Evolutionary conservation across 306 rosid species (phyloP), one percentile per base, ranked within the genome.

Genomic region (Canavalia ensiformis): DNA sequence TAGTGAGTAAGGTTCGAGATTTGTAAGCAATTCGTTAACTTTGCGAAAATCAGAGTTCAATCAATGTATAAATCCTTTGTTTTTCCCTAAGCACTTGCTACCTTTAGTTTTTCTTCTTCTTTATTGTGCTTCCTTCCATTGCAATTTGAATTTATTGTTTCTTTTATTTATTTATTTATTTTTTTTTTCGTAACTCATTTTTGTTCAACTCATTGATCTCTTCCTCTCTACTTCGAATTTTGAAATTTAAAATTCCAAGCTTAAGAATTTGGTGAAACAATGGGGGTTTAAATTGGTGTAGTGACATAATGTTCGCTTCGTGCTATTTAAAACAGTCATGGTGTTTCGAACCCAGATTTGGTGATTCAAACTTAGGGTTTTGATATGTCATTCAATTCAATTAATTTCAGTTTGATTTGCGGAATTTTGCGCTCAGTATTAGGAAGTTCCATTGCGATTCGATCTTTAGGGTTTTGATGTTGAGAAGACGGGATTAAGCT

Each of bases 1-100:
- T 84, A 83, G 83, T 81, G 41, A 84, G 84, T 84, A 85, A 81
- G 88, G 88, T 90, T 92, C 85, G 92, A 90, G 94, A 90, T 88
- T 91, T 80, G 81, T 85, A 82, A 88, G 91, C 90, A 86, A 90
- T 88, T 94, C 79, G 52, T 69, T 77, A 60, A 84, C 85, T 88
- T 85, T 76, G 81, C 75, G 30, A 67, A 90, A 91, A 93, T 94
- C 91, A 88, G 90, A 91, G 85, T 86, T 88, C 84, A 79, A 88
- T 88, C 89, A 89, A 90, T 90, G 89, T 74, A 64, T 34, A 18
- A 74, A 34, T 80, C 81, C 13, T 72, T 88, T 81, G 29, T 77
- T 80, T 75, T 80, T n/a, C 49, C 42, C 31, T 3, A 46, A 33
- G 42, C 58, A 76, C 81, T 84, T 52, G n/a, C 71, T n/a, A 72